Conservation (phyloP, 2,329 filamentous ascomycete genomes). For the Oidium heveae region DNA sequence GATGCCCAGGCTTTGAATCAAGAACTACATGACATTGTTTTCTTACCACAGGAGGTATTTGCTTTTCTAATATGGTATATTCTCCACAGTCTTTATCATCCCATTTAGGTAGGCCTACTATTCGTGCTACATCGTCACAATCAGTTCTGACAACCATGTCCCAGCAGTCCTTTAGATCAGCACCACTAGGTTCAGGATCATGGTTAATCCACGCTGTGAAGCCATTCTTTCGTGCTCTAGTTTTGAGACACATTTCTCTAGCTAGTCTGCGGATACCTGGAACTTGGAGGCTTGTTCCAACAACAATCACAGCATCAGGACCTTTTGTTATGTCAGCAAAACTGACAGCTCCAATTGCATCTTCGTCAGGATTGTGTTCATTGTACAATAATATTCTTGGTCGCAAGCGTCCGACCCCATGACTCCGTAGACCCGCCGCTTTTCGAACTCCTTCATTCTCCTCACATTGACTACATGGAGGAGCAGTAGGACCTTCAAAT, state of each 20-base stretch:
- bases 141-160: slow-evolving; percentile 71
- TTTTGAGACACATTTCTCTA: slow-evolving; percentile 69
- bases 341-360: slow-evolving; percentile 81
- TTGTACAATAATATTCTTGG: slow-evolving; percentile 95
- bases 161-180: slow-evolving; percentile 79
- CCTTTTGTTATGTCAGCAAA: slow-evolving; percentile 61
- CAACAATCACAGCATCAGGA: slow-evolving; percentile 81
- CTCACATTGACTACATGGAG: slow-evolving; percentile 51
- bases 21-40: slow-evolving; percentile 21
- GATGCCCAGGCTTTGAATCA: slow-evolving; percentile 14
- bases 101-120: slow-evolving; percentile 37
- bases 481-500: slow-evolving; percentile 66
- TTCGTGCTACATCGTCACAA: slow-evolving; percentile 63
- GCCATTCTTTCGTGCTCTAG: slow-evolving; percentile 59
- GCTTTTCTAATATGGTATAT: slow-evolving; percentile 20
- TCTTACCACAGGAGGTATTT: slow-evolving; percentile 17
- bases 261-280: slow-evolving; percentile 77
- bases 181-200: slow-evolving; percentile 56
- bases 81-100: slow-evolving; percentile 28
- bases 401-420: slow-evolving; percentile 71
- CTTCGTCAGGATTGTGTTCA: slow-evolving; percentile 86
- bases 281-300: slow-evolving; percentile 86
- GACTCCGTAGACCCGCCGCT: slow-evolving; percentile 63
- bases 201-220: slow-evolving; percentile 89
- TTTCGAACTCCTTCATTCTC: slow-evolving; percentile 54